Evolutionary conservation across 208 protist species (phyloP), one percentile per base, ranked within the genome.

Genomic region (Leishmania tropica): DNA sequence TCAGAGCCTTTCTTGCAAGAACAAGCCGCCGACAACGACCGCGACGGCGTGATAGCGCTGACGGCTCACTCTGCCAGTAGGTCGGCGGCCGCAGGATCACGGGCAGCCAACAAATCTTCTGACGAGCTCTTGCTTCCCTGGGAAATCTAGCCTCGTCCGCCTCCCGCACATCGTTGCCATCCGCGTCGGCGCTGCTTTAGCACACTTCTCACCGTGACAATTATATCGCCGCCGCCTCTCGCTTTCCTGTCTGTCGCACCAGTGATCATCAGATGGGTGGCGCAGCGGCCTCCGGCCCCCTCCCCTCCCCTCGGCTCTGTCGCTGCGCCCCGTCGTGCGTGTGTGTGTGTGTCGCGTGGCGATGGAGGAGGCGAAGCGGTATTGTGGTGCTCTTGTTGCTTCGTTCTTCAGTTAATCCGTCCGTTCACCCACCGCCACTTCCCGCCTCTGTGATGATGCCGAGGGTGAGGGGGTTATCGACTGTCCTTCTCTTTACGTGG

Each of bases 81-180:
- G 15, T 7, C 67, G 42, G 67, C 4, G 8, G 40, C 21, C 40
- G 31, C 67, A 72, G 40, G 40, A n/a, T 31, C 21, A 15, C 67
- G 7, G 11, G 47, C 24, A 31, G n/a, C n/a, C n/a, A 35, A 75
- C 47, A 24, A 75, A 19, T 40, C 10, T 7, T 3, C 47, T 3
- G 47, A 75, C 71, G 75, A 78, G 21, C 6, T 78, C 40, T 67
- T 48, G 54, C 75, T 78, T n/a, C 75, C 75, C 37, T 78, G 75
- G 75, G 75, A 78, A 67, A 8, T 67, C 15, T 78, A 62, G 35
- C 48, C 37, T 42, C 28, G 17, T 13, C 71, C 3, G n/a, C 28
- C 47, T 31, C 42, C 71, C 17, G 10, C 47, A 42, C 47, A 28
- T 74, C 47, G 17, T 10, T 56, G 47, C 47, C 47, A 75, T 28